Conservation (phyloP, 1,284 basidiomycete species). For the Jaminaea rosea region DNA sequence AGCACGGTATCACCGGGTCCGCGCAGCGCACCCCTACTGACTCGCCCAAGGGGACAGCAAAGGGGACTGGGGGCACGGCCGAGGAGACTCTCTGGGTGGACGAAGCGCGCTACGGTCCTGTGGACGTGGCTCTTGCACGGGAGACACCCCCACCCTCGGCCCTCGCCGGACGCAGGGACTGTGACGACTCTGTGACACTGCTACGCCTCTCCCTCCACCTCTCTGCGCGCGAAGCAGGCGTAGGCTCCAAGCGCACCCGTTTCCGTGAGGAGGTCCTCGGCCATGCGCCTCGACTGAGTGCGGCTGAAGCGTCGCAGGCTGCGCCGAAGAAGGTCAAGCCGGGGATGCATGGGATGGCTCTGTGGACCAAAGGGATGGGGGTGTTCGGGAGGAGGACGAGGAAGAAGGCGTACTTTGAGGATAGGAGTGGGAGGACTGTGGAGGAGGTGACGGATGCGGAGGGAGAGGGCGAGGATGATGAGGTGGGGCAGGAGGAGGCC, state of each 20-base stretch:
- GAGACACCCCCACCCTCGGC: conserved; percentile 35
- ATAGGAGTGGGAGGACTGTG: too few species aligned
- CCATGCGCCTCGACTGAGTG: neutral
- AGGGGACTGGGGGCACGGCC: neutral
- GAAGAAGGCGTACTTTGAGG: neutral
- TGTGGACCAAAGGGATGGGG: neutral
- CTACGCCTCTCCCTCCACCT: conserved; percentile 2
- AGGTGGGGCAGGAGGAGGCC: too few species aligned
- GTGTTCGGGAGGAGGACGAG: neutral
- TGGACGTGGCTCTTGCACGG: conserved; percentile 14
- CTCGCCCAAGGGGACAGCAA: neutral
- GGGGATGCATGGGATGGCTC: neutral
- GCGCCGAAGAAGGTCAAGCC: neutral
- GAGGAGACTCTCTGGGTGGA: conserved; percentile 17
- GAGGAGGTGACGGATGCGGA: conserved; percentile 4
- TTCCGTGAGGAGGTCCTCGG: neutral
- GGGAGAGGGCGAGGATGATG: too few species aligned
- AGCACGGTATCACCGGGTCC: too few species aligned
- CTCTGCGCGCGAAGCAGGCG: neutral
- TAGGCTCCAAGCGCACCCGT: neutral
- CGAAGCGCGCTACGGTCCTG: conserved; percentile 16
- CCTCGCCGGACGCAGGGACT: conserved; percentile 32
- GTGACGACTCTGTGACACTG: conserved; percentile 9
- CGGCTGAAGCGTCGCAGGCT: neutral
- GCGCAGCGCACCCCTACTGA: neutral